Percentiles rank a stretch among this genome's conserved stretches.
Conservation (phyloP, 306 rosid genomes). For the Myrica gale region DNA sequence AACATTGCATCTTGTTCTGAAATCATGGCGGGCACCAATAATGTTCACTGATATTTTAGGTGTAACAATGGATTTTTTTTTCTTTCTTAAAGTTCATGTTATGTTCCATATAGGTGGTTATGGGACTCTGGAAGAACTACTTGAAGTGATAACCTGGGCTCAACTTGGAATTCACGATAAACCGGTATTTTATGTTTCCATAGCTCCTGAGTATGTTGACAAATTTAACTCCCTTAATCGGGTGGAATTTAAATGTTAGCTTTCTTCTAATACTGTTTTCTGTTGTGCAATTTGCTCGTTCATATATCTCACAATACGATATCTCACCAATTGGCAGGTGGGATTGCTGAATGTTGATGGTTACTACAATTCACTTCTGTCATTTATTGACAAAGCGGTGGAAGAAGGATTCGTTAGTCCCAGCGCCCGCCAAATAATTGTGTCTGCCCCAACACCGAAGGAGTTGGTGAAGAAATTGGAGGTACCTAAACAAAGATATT, state of each 20-base stretch:
- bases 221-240: background rate
- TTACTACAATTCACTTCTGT: slow-evolving; percentile 78
- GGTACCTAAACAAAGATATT: slow-evolving; percentile 38
- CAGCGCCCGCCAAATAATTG: slow-evolving; percentile 86
- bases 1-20: background rate
- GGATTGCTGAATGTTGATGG: slow-evolving; percentile 97
- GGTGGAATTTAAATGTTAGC: slow-evolving; percentile 4
- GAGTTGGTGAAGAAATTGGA: slow-evolving; percentile 93
- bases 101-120: slow-evolving; percentile 71
- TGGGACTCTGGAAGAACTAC: slow-evolving; percentile 97
- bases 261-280: background rate
- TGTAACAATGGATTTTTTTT: too few species aligned
- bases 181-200: slow-evolving; percentile 53
- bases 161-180: slow-evolving; percentile 98
- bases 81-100: slow-evolving; percentile 13
- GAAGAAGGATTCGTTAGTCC: slow-evolving; percentile 95
- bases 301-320: background rate
- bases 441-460: slow-evolving; percentile 85
- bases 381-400: slow-evolving; percentile 91
- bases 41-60: too few species aligned
- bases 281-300: background rate
- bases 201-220: slow-evolving; percentile 11
- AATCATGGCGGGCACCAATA: background rate
- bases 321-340: slow-evolving; percentile 51
- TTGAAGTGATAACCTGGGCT: slow-evolving; percentile 99